Conservation (phyloP, 2,329 filamentous ascomycete species). For the Xylariaceae sp. region DNA sequence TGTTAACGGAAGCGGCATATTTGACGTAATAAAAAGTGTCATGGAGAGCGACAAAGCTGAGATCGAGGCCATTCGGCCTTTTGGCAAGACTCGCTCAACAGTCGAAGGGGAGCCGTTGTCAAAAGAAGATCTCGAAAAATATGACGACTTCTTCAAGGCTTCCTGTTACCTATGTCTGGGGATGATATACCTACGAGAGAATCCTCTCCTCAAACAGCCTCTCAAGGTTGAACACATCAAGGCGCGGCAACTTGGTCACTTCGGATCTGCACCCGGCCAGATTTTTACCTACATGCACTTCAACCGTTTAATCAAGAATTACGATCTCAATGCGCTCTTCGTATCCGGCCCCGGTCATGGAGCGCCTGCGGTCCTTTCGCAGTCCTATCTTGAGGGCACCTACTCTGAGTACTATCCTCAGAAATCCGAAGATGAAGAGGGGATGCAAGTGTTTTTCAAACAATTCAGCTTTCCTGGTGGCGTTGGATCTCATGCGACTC, state of each 20-base stretch:
- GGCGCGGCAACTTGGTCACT: constrained; percentile 71
- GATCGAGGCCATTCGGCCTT: constrained; percentile 59
- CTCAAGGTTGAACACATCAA: constrained; percentile 71
- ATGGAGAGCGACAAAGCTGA: constrained; percentile 33
- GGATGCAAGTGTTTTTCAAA: constrained; percentile 76
- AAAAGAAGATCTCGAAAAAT: constrained; percentile 64
- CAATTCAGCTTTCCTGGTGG: constrained; percentile 80
- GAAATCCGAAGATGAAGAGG: constrained; percentile 65
- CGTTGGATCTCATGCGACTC: constrained; percentile 74
- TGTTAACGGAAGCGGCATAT: background rate
- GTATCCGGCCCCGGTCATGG: constrained; percentile 77
- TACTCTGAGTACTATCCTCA: constrained; percentile 77
- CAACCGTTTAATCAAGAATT: constrained; percentile 79
- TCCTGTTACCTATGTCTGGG: constrained; percentile 73
- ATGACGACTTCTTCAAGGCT: constrained; percentile 71
- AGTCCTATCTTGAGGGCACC: constrained; percentile 74
- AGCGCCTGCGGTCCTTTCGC: constrained; percentile 71
- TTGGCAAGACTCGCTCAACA: constrained; percentile 64
- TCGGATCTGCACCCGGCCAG: constrained; percentile 77
- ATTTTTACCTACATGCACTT: constrained; percentile 81
- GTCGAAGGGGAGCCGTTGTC: constrained; percentile 60
- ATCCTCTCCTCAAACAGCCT: constrained; percentile 68
- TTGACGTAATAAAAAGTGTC: background rate
- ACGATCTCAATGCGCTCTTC: constrained; percentile 69
- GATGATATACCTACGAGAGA: constrained; percentile 77